Base-by-base conservation (phyloP, 2,329 filamentous ascomycete genomes). In the Berkeleyomyces rouxiae region DNA sequence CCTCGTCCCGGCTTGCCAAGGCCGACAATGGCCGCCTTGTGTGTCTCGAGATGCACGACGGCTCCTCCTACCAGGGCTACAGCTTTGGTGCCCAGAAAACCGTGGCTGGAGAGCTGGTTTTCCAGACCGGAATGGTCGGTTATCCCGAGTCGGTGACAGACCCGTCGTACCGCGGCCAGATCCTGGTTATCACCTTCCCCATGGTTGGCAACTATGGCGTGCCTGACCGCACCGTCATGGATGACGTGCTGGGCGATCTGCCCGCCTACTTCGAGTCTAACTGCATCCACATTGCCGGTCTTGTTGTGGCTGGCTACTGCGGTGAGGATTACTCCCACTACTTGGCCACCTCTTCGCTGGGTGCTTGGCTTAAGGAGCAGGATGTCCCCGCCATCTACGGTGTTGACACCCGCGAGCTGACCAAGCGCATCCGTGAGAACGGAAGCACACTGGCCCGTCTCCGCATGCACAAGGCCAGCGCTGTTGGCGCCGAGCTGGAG, bases 71-170 rank as follows among this genome's bases (percentile, higher is more conserved):
- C 79, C 88, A 95, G 73, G 93, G 93, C 69, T 90, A 89, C 79
- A 96, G 90, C 81, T 99, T 99, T 73, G 93, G 93, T 75, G 91
- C 92, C 67, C 81, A 89, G 71, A 96, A 91, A 82, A 96, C 89
- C 77, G 84, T 95, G 71, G 88, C 92, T 68, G 93, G 93, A 74
- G 93, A 99, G 80, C 81, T 99, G 73, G 93, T 99, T 76, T 99
- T 99, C 79, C 92, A 97, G 81, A 99, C 93, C 64, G 93, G 93
- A 75, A 96, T 97, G 91, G 93, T 97, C 69, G 93, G 93, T 71
- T 99, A 99, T 74, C 91, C 93, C 49, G 93, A 99, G 79, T 95
- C 87, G 58, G 81, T 93, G 69, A 92, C 88, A 65, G 88, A 93
- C 72, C 88, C 88, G 68, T 92, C 88, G 59, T 92, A 93, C 75